A percentile compares a stretch with the other conserved stretches of the same genome.
These are phyloP conservation scores for Endotrypanum monterogeii DNA, from an alignment of 208 protist species.

Conservation along the genomic window DNA sequence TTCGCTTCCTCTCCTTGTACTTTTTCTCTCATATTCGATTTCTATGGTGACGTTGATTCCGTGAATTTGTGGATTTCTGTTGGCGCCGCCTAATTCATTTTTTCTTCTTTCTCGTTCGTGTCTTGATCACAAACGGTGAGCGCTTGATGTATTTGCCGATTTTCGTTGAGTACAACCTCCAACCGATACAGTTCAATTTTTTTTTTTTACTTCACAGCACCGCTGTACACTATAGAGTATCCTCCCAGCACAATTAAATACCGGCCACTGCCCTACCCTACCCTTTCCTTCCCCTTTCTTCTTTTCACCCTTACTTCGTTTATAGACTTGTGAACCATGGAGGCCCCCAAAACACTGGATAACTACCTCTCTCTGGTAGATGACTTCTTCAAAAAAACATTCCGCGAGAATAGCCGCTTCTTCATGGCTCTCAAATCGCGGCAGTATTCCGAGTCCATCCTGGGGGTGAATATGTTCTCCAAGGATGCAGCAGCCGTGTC, in stretches of 20 bases:
- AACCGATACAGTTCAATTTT: not conserved
- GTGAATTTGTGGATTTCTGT: not conserved
- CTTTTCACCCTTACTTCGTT: not conserved
- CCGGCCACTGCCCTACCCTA: not conserved
- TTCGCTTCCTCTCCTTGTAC: no score
- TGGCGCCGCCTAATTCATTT: no score
- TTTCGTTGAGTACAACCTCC: not conserved
- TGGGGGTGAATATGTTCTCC: slow-evolving; percentile 46
- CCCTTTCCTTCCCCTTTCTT: no score
- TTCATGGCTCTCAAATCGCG: slow-evolving; percentile 78
- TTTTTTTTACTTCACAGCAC: not conserved
- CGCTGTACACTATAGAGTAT: slow-evolving; percentile 1
- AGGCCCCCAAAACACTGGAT: slow-evolving; percentile 64
- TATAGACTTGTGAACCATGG: slow-evolving; percentile 37
- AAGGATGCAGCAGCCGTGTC: slow-evolving; percentile 17
- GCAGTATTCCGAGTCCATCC: slow-evolving; percentile 65
- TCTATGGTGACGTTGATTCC: not conserved
- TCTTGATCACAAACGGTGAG: not conserved
- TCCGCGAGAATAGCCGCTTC: slow-evolving; percentile 71
- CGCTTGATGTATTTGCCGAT: not conserved
- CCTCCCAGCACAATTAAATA: not conserved
- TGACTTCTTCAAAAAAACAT: slow-evolving; percentile 89
- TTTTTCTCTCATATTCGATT: not conserved
- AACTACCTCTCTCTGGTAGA: slow-evolving; percentile 81
- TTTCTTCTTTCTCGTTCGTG: not conserved